These are phyloP conservation scores for Intubia oerlemansii DNA, from an alignment of 2,329 filamentous ascomycete genomes.

Conservation along the genomic window DNA sequence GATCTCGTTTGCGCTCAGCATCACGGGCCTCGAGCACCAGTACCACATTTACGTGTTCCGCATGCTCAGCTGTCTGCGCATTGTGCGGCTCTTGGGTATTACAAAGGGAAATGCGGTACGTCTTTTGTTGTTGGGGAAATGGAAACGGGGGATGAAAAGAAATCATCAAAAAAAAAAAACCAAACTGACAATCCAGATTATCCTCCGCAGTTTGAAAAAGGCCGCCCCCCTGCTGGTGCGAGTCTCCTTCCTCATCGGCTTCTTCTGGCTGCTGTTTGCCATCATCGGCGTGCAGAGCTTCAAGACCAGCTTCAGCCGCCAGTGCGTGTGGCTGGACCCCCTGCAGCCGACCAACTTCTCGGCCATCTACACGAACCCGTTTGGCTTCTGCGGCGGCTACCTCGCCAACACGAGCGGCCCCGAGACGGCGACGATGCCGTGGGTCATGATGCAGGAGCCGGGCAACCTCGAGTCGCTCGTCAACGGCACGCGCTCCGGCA, in stretches of 20 bases:
- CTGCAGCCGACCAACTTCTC: constrained; percentile 28
- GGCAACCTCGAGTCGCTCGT: constrained; percentile 23
- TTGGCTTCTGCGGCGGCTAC: constrained; percentile 76
- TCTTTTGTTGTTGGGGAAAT: constrained; percentile 7
- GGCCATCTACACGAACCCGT: constrained; percentile 36
- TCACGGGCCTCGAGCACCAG: constrained; percentile 44
- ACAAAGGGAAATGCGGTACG: constrained; percentile 82
- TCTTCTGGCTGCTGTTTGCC: constrained; percentile 95
- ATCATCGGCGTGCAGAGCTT: constrained; percentile 96
- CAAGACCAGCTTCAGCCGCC: constrained; percentile 58
- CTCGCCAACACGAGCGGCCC: constrained; percentile 34
- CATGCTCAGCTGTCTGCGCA: constrained; percentile 90
- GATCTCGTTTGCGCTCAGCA: constrained; percentile 60
- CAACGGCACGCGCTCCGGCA: constrained; percentile 32
- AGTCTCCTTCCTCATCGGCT: constrained; percentile 81
- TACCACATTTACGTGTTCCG: constrained; percentile 75
- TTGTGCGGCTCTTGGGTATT: constrained; percentile 71
- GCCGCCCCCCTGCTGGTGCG: constrained; percentile 79
- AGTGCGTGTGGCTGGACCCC: constrained; percentile 59
- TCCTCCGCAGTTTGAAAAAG: constrained; percentile 85
- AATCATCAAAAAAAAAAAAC: background rate
- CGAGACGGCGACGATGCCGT: constrained; percentile 30
- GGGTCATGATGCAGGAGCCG: constrained; percentile 29
- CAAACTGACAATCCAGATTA: constrained; percentile 50
- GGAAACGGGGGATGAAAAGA: no score